Percentiles rank a stretch among this genome's conserved stretches.
Conservation (phyloP, 345 rosid species). For the Citrus inodora region DNA sequence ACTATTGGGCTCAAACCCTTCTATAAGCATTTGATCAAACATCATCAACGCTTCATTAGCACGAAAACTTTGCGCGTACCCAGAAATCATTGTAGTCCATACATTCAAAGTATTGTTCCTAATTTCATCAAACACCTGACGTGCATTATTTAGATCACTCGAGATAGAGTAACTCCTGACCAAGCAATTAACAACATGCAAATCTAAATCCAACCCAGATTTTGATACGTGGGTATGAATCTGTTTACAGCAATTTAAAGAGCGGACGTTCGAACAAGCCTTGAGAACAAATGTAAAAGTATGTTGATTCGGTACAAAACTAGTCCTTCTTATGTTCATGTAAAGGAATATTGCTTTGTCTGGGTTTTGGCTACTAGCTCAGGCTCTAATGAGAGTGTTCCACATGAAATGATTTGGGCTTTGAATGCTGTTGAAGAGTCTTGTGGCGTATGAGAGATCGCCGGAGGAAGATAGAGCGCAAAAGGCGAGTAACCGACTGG, state of each 20-base stretch:
- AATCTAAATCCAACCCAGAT: slow-evolving; percentile 21
- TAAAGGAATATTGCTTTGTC: slow-evolving; percentile 10
- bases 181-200: slow-evolving; percentile 21
- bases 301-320: slow-evolving; percentile 13
- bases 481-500: slow-evolving; percentile 22
- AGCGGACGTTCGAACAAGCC: slow-evolving; percentile 13
- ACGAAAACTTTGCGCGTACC: slow-evolving; percentile 23
- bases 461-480: slow-evolving; percentile 17
- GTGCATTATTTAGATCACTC: slow-evolving; percentile 9
- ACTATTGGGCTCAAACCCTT: slow-evolving; percentile 21
- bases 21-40: slow-evolving; percentile 24
- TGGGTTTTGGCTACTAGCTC: slow-evolving; percentile 10
- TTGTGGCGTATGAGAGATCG: slow-evolving; percentile 15
- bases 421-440: slow-evolving; percentile 8
- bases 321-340: slow-evolving; percentile 6
- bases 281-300: slow-evolving; percentile 24
- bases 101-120: slow-evolving; percentile 2
- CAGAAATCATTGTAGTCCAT: slow-evolving; percentile 27
- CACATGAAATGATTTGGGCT: slow-evolving; percentile 24
- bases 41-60: slow-evolving; percentile 19
- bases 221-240: slow-evolving; percentile 21
- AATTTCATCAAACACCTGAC: slow-evolving; percentile 19
- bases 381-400: slow-evolving; percentile 30
- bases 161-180: slow-evolving; percentile 14
- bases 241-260: slow-evolving; percentile 11